phyloP scores from a whole-genome alignment of 129 eudicot genomes.

The Centella asiatica region DNA sequence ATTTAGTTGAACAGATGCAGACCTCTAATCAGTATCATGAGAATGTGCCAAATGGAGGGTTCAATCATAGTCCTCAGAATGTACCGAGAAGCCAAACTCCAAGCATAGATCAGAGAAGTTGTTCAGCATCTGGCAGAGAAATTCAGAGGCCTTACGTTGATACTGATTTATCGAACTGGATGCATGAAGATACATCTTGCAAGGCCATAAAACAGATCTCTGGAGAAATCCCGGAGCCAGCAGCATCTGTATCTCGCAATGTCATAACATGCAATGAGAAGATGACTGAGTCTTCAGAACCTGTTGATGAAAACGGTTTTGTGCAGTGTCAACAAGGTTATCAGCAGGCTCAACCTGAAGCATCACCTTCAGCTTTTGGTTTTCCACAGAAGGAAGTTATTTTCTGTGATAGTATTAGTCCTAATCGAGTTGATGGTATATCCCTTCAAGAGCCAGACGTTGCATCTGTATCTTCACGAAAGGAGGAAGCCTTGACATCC shows the following conservation, averaged over 20 bases:
- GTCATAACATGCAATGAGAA: slow-evolving; percentile 11
- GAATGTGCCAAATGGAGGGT: slow-evolving; percentile 10
- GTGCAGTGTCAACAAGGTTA: slow-evolving; percentile 20
- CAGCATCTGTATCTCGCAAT: slow-evolving; percentile 12
- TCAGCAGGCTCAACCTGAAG: slow-evolving; percentile 8
- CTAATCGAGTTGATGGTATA: slow-evolving; percentile 18
- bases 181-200: slow-evolving; percentile 7
- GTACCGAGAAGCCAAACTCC: slow-evolving; percentile 9
- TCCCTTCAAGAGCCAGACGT: slow-evolving; percentile 21
- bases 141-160: not conserved
- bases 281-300: slow-evolving; percentile 13
- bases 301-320: slow-evolving; percentile 16
- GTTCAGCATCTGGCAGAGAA: slow-evolving; percentile 1
- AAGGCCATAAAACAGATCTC: slow-evolving; percentile 1
- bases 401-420: slow-evolving; percentile 27
- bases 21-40: slow-evolving; percentile 1
- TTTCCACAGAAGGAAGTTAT: slow-evolving; percentile 21
- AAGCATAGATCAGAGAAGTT: slow-evolving; percentile 16
- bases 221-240: slow-evolving; percentile 1
- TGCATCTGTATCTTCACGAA: slow-evolving; percentile 42
- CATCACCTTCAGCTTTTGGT: slow-evolving; percentile 10
- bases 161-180: not conserved
- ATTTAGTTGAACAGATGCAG: slow-evolving; percentile 17
- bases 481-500: slow-evolving; percentile 38
- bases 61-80: slow-evolving; percentile 9